Evolutionary conservation across 306 rosid species (phyloP), one percentile per base, ranked within the genome.

Genomic region (Senna siamea): DNA sequence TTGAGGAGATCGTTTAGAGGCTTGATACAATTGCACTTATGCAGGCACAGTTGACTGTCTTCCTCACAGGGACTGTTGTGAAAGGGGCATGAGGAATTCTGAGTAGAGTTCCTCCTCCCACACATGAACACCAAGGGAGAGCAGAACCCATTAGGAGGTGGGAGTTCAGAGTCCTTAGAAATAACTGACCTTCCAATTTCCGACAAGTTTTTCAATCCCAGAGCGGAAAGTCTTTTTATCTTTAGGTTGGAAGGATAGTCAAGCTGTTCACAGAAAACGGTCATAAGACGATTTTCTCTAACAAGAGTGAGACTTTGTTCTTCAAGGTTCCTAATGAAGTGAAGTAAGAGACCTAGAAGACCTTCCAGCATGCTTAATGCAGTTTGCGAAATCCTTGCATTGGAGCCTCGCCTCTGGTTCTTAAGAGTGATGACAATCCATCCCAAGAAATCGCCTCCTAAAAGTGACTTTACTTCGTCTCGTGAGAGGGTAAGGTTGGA

Each of bases 321-420:
- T 76, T 85, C 75, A 46, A 75, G 71, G 56, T 54, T 85, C 62
- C 77, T 81, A 53, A 84, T 75, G 15, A 81, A 74, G 68, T 83
- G 82, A 79, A 85, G 82, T 26, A 86, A 65, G 69, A 88, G 80
- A 23, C 90, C 90, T 9, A 88, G 81, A 44, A 88, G 93, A 51
- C 90, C 93, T 79, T 88, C 93, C 66, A 66, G 75, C 84, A 86
- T 72, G 81, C 77, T 78, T 53, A 84, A 73, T 4, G 76, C 78
- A 17, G 82, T 47, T n/a, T 72, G 78, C 6, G 87, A 73, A 53
- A 72, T 30, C 76, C 86, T 79, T 30, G 81, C 82, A 50, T 55
- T 72, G 37, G 81, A 75, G 48, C 41, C 37, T 5, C 66, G 81
- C 51, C 44, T 44, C 69, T 65, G 93, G 79, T 57, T 82, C 41